These are phyloP conservation scores for Ilyonectria mors-panacis DNA, from an alignment of 2,329 filamentous ascomycete species.

Conservation along the genomic window DNA sequence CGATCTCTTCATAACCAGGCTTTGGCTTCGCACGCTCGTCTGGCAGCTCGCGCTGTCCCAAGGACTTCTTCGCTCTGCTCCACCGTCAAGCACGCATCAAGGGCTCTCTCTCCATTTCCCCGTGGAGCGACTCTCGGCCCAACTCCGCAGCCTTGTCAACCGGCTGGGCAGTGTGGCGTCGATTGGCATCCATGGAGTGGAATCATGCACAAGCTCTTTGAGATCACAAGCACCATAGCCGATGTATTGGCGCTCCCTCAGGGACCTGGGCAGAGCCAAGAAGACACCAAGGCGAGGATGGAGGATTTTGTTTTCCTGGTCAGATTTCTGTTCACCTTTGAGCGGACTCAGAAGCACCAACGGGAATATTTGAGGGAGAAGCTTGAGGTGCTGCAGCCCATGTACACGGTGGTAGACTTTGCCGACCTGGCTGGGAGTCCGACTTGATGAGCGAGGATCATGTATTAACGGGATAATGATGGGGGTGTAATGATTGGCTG, in stretches of 20 bases:
- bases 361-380: conserved; percentile 58
- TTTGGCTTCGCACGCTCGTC: conserved; percentile 59
- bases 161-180: conserved; percentile 56
- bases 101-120: conserved; percentile 59
- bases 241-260: conserved; percentile 69
- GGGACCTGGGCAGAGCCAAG: conserved; percentile 53
- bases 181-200: conserved; percentile 70
- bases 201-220: conserved; percentile 72
- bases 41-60: conserved; percentile 60
- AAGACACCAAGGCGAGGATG: conserved; percentile 63
- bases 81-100: conserved; percentile 52
- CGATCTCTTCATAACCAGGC: conserved; percentile 58
- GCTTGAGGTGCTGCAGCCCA: conserved; percentile 53
- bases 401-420: conserved; percentile 51
- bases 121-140: conserved; percentile 54
- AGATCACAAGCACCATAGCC: conserved; percentile 72
- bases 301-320: conserved; percentile 69
- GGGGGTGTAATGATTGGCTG: neutral
- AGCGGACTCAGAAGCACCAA: conserved; percentile 62
- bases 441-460: neutral
- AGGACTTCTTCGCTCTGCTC: conserved; percentile 54
- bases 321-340: conserved; percentile 64
- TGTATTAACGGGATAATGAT: neutral
- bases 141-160: conserved; percentile 56
- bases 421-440: conserved; percentile 47